Evolutionary conservation across 73 alveolate genomes (phyloP), one percentile per base, ranked within the genome.

Genomic region (Paramecium tetraurelia): DNA sequence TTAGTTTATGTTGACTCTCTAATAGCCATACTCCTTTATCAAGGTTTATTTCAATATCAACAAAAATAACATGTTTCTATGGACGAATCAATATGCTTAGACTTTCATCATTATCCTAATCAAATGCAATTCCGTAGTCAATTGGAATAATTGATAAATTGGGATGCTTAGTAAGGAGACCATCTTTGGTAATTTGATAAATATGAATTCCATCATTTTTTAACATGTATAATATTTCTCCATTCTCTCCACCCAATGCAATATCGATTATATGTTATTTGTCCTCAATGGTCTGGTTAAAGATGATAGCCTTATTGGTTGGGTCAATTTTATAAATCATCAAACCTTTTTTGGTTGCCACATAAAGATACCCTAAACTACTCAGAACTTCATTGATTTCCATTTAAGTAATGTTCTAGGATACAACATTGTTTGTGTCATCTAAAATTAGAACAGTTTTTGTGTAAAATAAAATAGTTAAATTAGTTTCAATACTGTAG

Each of bases 131-230:
- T 11, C 50, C 84, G 14, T 31, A 63, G 1, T 63, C 44, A 0
- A 31, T 63, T 0, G 50, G 41, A 31, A 63, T 63, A 0, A 14
- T 14, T 7, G 84, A 33, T 27, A 63, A 14, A 16, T 63, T 63
- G 0, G 44, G n/a, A 63, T 63, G 11, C 11, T 63, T 14, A n/a
- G 11, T 31, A 27, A 63, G 1, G 6, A 0, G 5, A 22, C 0
- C 3, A 63, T 63, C 84, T 14, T 24, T 63, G 1, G 18, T 63
- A 5, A 63, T 63, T 63, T 33, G 7, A 63, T 63, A 63, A 22
- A 63, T 63, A 63, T 63, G 84, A 63, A 63, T 24, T 63, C 84
- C 84, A 63, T 63, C 84, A 27, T 63, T 63, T 24, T 21, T 33
- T 31, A 63, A 33, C 1, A 63, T 0, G 24, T 53, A 53, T 53